Evolutionary conservation across 108 stramenopile species (phyloP).

Genomic region (Chaetoceros tenuissimus): DNA sequence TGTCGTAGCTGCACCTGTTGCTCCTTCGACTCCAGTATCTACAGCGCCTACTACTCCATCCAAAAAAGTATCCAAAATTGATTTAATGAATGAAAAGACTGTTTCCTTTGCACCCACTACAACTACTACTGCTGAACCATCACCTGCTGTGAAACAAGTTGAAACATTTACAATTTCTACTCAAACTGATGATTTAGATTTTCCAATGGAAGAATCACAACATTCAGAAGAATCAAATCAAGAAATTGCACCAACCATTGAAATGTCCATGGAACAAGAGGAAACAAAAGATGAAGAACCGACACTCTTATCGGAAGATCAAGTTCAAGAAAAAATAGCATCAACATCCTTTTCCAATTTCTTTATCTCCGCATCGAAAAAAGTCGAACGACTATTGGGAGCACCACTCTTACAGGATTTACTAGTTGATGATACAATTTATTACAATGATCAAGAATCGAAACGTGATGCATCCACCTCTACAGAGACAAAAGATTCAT

Average conservation of each 20-base stretch:
- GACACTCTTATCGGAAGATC: constrained; percentile 44
- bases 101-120: constrained; percentile 5
- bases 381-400: constrained; percentile 71
- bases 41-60: background rate
- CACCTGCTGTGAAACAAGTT: constrained; percentile 14
- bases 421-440: constrained; percentile 29
- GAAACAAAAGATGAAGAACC: constrained; percentile 11
- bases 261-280: constrained; percentile 6
- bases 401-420: constrained; percentile 49
- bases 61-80: constrained; percentile 2
- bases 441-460: constrained; percentile 18
- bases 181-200: constrained; percentile 72
- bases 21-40: background rate
- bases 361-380: constrained; percentile 70
- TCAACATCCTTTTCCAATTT: constrained; percentile 57
- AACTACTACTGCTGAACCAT: constrained; percentile 9
- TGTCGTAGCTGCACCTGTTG: background rate
- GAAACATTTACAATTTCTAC: constrained; percentile 73
- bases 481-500: constrained; percentile 31
- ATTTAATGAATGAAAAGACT: background rate
- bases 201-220: constrained; percentile 36
- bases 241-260: background rate
- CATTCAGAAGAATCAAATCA: constrained; percentile 5
- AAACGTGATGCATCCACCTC: constrained; percentile 2
- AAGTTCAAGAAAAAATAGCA: constrained; percentile 41